Evolutionary conservation across 345 rosid species (phyloP).

Genomic region (Arabis hirsuta): DNA sequence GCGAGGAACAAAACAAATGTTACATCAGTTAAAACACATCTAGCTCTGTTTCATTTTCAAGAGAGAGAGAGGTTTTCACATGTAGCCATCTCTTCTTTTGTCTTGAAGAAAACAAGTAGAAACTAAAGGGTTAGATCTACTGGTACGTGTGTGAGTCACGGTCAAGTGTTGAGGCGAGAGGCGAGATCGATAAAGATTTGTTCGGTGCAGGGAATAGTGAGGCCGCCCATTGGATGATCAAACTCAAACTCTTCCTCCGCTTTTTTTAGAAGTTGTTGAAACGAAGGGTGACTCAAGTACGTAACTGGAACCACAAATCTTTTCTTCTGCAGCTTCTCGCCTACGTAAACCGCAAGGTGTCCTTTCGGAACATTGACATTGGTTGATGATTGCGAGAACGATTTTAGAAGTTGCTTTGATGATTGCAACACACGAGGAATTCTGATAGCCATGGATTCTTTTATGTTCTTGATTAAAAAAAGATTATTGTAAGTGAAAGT

Average conservation of each 20-base stretch:
- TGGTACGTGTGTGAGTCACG: not conserved
- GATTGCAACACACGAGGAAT: constrained; percentile 24
- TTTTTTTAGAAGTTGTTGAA: constrained; percentile 44
- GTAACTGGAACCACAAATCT: constrained; percentile 52
- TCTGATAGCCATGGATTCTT: constrained; percentile 5
- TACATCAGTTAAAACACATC: constrained; percentile 3
- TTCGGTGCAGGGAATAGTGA: constrained; percentile 56
- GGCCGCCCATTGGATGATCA: constrained; percentile 53
- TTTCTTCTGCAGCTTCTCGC: constrained; percentile 43
- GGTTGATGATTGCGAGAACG: constrained; percentile 17
- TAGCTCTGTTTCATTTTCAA: constrained; percentile 15
- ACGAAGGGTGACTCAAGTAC: constrained; percentile 49
- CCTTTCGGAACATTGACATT: constrained; percentile 36
- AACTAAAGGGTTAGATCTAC: constrained; percentile 5
- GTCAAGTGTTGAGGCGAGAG: constrained; percentile 32
- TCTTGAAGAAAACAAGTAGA: constrained; percentile 4
- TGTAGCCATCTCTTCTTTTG: constrained; percentile 10
- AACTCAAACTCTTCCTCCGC: constrained; percentile 47
- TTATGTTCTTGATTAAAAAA: not conserved
- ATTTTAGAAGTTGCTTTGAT: constrained; percentile 21
- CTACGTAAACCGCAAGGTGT: constrained; percentile 52
- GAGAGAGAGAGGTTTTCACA: not conserved
- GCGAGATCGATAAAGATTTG: constrained; percentile 47
- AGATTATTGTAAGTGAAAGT: not conserved
- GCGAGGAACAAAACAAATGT: not conserved